Conservation (phyloP, 495 filamentous ascomycete species). For the Gamarada debralockiae region DNA sequence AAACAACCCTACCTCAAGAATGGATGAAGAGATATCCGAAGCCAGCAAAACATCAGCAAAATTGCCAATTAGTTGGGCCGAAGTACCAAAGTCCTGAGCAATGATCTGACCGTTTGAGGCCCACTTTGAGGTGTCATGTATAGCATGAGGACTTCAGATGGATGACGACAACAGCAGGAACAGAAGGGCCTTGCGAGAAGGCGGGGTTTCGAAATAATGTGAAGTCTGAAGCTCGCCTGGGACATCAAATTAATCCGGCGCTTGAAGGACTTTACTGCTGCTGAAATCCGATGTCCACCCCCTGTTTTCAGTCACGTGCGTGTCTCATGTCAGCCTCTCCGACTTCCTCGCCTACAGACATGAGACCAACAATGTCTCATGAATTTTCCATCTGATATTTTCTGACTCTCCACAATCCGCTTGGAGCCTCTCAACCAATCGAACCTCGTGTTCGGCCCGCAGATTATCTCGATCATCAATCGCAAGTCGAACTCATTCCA, state of each 20-base stretch:
- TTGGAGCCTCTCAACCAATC: background rate
- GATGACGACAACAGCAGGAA: conserved; percentile 3
- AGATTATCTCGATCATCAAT: background rate
- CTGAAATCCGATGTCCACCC: background rate
- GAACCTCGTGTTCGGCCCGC: background rate
- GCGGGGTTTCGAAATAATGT: background rate
- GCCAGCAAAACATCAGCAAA: background rate
- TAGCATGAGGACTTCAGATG: background rate
- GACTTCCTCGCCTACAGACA: conserved; percentile 15
- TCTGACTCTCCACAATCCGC: background rate
- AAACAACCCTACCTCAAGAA: background rate
- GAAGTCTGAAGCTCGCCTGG: background rate
- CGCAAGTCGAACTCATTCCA: background rate
- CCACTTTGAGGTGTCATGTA: background rate
- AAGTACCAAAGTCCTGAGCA: too few relatives aligned
- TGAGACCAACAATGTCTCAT: conserved; percentile 16
- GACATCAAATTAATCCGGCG: background rate
- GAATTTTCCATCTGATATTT: conserved; percentile 3
- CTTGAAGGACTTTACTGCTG: background rate
- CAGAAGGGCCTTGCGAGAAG: background rate
- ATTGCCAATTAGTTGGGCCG: too few relatives aligned
- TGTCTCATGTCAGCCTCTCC: conserved; percentile 3
- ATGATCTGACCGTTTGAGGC: background rate
- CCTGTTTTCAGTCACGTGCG: conserved; percentile 4
- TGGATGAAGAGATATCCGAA: background rate